A percentile compares a stretch with the other conserved stretches of the same genome.
phyloP scores from a whole-genome alignment of 352 stramenopile genomes.

The Phytophthora brassicae region DNA sequence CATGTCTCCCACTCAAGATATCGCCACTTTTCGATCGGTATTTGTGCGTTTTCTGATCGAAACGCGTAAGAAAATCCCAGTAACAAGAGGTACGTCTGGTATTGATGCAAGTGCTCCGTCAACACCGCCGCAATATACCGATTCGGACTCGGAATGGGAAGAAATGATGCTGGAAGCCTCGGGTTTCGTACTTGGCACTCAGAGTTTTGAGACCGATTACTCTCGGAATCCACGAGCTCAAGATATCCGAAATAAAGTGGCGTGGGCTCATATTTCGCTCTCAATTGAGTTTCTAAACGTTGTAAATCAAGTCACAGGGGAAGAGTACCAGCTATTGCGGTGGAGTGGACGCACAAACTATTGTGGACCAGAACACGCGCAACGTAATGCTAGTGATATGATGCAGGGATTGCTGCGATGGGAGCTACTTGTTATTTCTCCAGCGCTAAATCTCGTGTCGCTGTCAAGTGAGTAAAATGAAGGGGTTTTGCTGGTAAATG shows the following conservation, averaged over 20 bases:
- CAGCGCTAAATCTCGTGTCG: conserved; percentile 27
- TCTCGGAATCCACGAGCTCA: conserved; percentile 4
- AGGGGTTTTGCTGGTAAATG: neutral
- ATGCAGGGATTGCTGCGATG: conserved; percentile 41
- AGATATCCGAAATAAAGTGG: conserved; percentile 14
- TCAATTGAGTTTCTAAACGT: conserved; percentile 46
- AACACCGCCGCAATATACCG: conserved; percentile 8
- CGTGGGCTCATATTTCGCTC: conserved; percentile 41
- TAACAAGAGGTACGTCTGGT: neutral
- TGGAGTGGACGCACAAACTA: conserved; percentile 51
- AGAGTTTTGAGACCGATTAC: conserved; percentile 37
- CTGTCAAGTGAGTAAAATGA: conserved; percentile 5
- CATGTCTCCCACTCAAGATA: conserved; percentile 31
- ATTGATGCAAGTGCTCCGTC: conserved; percentile 20
- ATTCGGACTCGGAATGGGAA: conserved; percentile 16
- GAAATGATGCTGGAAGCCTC: conserved; percentile 21
- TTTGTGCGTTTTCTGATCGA: conserved; percentile 48
- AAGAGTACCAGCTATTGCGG: conserved; percentile 34
- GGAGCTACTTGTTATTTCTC: conserved; percentile 40
- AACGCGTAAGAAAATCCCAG: conserved; percentile 22
- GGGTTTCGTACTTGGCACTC: conserved; percentile 43
- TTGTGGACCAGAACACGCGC: conserved; percentile 34
- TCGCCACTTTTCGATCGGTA: conserved; percentile 37
- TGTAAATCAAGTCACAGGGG: conserved; percentile 23
- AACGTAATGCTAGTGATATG: conserved; percentile 43